A percentile compares a stretch with the other conserved stretches of the same genome.
These are phyloP conservation scores for Mycena galopus DNA, from an alignment of 768 basidiomycete genomes.

Conservation along the genomic window DNA sequence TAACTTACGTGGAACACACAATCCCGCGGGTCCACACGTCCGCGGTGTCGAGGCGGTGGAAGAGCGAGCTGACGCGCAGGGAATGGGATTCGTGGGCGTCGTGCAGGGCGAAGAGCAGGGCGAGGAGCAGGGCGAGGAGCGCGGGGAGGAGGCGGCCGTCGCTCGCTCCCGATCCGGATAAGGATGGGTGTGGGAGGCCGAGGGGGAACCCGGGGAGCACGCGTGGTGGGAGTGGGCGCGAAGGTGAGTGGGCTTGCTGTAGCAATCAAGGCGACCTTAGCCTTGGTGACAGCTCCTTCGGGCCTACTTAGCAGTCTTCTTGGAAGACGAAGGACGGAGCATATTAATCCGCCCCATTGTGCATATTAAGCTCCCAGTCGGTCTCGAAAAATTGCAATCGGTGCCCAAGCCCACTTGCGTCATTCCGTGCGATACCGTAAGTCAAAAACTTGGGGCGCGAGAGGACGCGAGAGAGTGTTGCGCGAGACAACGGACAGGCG, in stretches of 20 bases:
- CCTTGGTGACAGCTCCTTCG: conserved; percentile 47
- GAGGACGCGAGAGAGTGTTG: conserved; percentile 62
- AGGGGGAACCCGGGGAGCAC: conserved; percentile 60
- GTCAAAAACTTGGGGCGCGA: conserved; percentile 62
- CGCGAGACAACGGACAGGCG: conserved; percentile 70
- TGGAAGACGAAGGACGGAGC: conserved; percentile 45
- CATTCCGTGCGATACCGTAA: conserved; percentile 61
- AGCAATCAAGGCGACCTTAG: conserved; percentile 27
- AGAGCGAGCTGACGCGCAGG: conserved; percentile 74
- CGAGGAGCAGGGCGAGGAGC: no score
- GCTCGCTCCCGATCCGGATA: background rate
- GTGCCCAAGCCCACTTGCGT: conserved; percentile 82
- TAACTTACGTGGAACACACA: conserved; percentile 73
- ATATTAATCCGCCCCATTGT: conserved; percentile 56
- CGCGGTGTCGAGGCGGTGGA: conserved; percentile 77
- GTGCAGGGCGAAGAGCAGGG: conserved; percentile 66
- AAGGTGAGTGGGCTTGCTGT: conserved; percentile 80
- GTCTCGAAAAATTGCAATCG: conserved; percentile 83
- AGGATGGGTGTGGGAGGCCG: no score
- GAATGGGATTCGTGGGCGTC: conserved; percentile 67
- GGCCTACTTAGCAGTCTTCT: conserved; percentile 40
- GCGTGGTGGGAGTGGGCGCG: conserved; percentile 77
- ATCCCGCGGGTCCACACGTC: conserved; percentile 77
- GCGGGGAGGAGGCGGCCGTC: conserved; percentile 62
- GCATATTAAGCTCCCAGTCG: conserved; percentile 73